phyloP scores from a whole-genome alignment of 2,329 filamentous ascomycete species.

The Aspergillus latus region DNA sequence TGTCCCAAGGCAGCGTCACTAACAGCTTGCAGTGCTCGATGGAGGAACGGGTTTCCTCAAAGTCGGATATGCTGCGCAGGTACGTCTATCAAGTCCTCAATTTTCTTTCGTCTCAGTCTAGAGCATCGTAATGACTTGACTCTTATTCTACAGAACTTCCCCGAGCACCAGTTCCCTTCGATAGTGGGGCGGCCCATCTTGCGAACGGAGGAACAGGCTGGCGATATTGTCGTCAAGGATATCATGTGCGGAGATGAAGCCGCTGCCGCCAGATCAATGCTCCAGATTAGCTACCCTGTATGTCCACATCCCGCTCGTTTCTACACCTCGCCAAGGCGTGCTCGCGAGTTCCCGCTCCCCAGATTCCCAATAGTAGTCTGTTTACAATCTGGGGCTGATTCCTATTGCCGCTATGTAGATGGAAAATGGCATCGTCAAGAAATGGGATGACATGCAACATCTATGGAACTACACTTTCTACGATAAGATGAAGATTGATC shows the following conservation, averaged over 20 bases:
- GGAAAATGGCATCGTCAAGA: conserved; percentile 99
- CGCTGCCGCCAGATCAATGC: conserved; percentile 90
- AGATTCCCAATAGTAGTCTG: conserved; percentile 16
- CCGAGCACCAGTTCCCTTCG: conserved; percentile 96
- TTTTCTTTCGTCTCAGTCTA: neutral
- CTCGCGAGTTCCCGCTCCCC: conserved; percentile 8
- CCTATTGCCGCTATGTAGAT: conserved; percentile 56
- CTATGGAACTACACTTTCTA: conserved; percentile 99
- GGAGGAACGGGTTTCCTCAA: conserved; percentile 99
- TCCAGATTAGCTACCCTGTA: conserved; percentile 95
- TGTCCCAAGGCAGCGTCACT: conserved; percentile 24
- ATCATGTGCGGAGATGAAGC: conserved; percentile 99
- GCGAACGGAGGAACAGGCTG: conserved; percentile 86
- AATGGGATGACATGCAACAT: conserved; percentile 99
- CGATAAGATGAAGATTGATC: conserved; percentile 94
- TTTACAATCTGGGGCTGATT: conserved; percentile 17
- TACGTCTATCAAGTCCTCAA: conserved; percentile 39
- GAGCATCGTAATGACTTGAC: conserved; percentile 5
- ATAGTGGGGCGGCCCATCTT: conserved; percentile 98
- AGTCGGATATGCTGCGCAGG: conserved; percentile 94
- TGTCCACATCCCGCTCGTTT: conserved; percentile 27
- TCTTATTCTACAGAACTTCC: conserved; percentile 72
- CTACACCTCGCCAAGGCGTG: neutral
- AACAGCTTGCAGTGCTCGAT: conserved; percentile 75
- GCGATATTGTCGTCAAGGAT: conserved; percentile 79